These are phyloP conservation scores for Carpinus fangiana DNA, from an alignment of 306 rosid genomes.

Conservation along the genomic window DNA sequence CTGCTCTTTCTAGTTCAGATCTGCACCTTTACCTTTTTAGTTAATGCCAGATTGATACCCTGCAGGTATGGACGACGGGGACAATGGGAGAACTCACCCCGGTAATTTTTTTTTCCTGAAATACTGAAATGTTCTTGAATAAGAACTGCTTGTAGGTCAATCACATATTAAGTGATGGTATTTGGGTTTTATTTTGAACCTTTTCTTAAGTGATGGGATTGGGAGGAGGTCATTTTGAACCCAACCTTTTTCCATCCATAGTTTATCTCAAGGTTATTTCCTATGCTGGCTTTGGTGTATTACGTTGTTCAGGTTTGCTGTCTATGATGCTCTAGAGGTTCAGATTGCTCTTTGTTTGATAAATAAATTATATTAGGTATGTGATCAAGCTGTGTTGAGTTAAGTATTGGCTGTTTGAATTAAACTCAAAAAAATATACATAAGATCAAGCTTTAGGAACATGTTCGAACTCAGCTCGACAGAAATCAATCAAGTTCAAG, in stretches of 20 bases:
- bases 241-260: background rate
- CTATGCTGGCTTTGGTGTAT: background rate
- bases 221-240: background rate
- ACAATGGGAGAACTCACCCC: conserved; percentile 94
- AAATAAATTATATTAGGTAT: background rate
- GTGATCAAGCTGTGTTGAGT: too few relatives aligned
- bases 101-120: conserved; percentile 28
- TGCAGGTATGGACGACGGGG: conserved; percentile 90
- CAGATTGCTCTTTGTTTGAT: background rate
- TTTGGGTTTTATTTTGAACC: background rate
- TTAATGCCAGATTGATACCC: conserved; percentile 19
- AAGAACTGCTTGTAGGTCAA: background rate
- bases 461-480: too few relatives aligned
- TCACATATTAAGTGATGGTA: background rate
- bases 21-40: conserved; percentile 9
- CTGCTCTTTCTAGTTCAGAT: background rate
- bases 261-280: background rate
- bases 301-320: background rate
- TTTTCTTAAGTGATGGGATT: background rate
- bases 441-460: too few relatives aligned
- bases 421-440: too few relatives aligned
- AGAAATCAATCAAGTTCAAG: too few relatives aligned
- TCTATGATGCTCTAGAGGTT: background rate
- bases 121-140: conserved; percentile 7
- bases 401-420: too few relatives aligned